Evolutionary conservation across 768 basidiomycete genomes (phyloP).

Genomic region (Chiua virens): DNA sequence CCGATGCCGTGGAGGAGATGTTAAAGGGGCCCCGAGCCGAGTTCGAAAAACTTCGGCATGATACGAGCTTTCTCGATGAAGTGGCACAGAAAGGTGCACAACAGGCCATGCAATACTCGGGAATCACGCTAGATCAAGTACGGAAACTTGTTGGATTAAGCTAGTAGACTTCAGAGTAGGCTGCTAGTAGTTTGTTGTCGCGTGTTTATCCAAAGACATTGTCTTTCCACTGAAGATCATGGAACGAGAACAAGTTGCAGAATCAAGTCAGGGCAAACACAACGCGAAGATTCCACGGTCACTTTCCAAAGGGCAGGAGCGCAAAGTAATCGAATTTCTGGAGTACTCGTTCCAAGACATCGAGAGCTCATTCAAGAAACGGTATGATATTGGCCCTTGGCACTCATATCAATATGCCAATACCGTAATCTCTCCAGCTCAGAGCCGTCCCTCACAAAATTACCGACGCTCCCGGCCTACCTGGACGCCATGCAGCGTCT

Average conservation of each 20-base stretch:
- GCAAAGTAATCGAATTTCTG: constrained; percentile 60
- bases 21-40: constrained; percentile 67
- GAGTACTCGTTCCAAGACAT: constrained; percentile 66
- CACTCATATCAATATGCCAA: background rate
- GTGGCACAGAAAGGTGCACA: constrained; percentile 65
- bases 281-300: constrained; percentile 18
- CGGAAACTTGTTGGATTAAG: constrained; percentile 62
- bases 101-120: constrained; percentile 61
- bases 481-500: constrained; percentile 57
- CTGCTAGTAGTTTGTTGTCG: constrained; percentile 23
- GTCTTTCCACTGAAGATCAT: background rate
- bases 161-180: constrained; percentile 9
- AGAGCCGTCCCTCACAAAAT: constrained; percentile 42
- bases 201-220: constrained; percentile 13
- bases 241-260: too few relatives aligned
- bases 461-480: constrained; percentile 60
- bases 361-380: constrained; percentile 72
- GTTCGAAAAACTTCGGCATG: constrained; percentile 61
- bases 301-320: constrained; percentile 58
- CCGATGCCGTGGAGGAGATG: constrained; percentile 67
- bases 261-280: too few relatives aligned
- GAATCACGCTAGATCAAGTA: constrained; percentile 65
- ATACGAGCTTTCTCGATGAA: constrained; percentile 57
- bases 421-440: constrained; percentile 10
- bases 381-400: constrained; percentile 47